Percentiles rank a stretch among this genome's conserved stretches.
These are phyloP conservation scores for Porodaedalea pini DNA, from an alignment of 1,284 basidiomycete genomes.

Conservation along the genomic window DNA sequence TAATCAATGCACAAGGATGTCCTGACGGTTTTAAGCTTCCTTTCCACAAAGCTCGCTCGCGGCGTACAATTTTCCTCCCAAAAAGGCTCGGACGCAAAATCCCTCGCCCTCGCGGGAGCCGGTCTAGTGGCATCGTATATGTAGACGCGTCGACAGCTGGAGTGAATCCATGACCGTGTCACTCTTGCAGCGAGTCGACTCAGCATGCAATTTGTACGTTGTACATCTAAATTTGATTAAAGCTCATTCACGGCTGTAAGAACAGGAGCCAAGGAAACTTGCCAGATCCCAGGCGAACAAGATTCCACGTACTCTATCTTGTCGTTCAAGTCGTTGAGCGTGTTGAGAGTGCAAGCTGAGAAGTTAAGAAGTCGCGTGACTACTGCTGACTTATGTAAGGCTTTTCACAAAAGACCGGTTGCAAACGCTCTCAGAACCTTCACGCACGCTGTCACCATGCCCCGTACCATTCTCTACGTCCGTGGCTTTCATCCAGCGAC, in stretches of 20 bases:
- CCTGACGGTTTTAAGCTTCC: not conserved
- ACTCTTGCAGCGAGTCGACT: conserved; percentile 5
- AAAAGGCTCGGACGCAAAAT: not conserved
- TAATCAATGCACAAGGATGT: not conserved
- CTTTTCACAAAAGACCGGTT: not conserved
- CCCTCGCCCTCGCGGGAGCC: not conserved
- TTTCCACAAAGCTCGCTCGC: conserved; percentile 4
- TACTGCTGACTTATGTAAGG: not conserved
- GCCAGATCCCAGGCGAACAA: not conserved
- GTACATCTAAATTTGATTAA: conserved; percentile 8
- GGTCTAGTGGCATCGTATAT: not conserved
- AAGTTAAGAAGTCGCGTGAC: too few species aligned
- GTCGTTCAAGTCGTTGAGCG: not conserved
- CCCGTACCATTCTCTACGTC: conserved; percentile 77
- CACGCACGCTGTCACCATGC: conserved; percentile 37
- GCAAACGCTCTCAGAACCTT: not conserved
- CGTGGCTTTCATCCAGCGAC: conserved; percentile 79
- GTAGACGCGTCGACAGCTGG: not conserved
- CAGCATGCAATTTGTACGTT: conserved; percentile 12
- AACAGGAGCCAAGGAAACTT: not conserved
- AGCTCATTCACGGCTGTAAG: too few species aligned
- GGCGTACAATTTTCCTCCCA: conserved; percentile 24
- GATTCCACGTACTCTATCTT: conserved; percentile 29
- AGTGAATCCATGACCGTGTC: not conserved
- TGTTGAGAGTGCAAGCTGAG: not conserved